These are phyloP conservation scores for Neurospora sp. DNA, from an alignment of 495 filamentous ascomycete species.

Conservation along the genomic window DNA sequence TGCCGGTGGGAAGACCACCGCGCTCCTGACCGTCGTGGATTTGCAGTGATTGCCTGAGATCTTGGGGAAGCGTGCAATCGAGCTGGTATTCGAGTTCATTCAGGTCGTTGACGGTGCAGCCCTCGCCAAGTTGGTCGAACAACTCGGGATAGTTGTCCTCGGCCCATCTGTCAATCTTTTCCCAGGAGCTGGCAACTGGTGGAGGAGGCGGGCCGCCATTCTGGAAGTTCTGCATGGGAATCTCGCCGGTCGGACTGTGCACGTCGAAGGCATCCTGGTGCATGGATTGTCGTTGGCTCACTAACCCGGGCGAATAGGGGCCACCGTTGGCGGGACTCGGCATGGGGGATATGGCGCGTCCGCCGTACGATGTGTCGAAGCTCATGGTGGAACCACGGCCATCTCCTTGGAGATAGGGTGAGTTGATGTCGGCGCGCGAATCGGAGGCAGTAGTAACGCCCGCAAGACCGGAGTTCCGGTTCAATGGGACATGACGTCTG, in stretches of 20 bases:
- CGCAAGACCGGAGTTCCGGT: conserved; percentile 57
- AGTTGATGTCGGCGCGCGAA: conserved; percentile 63
- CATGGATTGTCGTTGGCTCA: conserved; percentile 48
- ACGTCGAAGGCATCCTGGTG: conserved; percentile 50
- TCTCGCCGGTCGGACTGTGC: conserved; percentile 62
- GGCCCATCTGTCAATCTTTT: conserved; percentile 84
- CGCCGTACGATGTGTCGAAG: conserved; percentile 33
- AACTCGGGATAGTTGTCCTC: conserved; percentile 94
- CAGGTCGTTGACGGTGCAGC: conserved; percentile 84
- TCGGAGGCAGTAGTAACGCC: conserved; percentile 71
- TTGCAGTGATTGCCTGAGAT: conserved; percentile 85
- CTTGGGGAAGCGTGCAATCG: conserved; percentile 87
- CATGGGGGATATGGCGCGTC: conserved; percentile 34
- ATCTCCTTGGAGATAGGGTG: conserved; percentile 63
- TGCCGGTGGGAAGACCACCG: conserved; percentile 79
- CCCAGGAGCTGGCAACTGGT: conserved; percentile 81
- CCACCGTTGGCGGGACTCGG: conserved; percentile 52
- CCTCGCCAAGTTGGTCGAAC: conserved; percentile 83
- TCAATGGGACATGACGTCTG: conserved; percentile 69
- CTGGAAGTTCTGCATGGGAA: conserved; percentile 92
- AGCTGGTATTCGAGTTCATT: conserved; percentile 95
- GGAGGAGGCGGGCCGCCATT: conserved; percentile 86
- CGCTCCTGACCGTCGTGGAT: conserved; percentile 94
- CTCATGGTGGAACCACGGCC: conserved; percentile 45
- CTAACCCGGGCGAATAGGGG: conserved; percentile 85